Evolutionary conservation across 2,329 filamentous ascomycete species (phyloP).

Genomic region (Fusarium nurragi): DNA sequence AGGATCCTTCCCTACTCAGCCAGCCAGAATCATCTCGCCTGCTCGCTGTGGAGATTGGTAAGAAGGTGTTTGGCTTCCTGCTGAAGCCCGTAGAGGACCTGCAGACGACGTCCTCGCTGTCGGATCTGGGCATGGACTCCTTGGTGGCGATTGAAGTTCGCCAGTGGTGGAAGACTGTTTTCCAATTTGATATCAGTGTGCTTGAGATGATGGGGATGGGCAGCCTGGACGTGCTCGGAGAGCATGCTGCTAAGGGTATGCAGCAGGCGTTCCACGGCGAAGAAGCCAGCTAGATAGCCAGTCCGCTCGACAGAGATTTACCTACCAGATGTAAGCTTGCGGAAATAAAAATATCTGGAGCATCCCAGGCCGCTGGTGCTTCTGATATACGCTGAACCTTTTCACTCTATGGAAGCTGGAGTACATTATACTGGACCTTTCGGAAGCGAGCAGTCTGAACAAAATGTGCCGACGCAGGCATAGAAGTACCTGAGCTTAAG

Average conservation of each 20-base stretch:
- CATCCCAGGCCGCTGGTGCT: too few species aligned
- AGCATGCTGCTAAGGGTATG: background rate
- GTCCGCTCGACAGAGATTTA: too few species aligned
- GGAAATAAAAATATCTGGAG: too few species aligned
- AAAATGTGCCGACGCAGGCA: too few species aligned
- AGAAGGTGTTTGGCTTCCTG: constrained; percentile 5
- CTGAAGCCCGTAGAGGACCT: background rate
- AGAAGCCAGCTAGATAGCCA: background rate
- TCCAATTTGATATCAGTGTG: constrained; percentile 7
- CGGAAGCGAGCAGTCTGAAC: too few species aligned
- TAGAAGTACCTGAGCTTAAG: too few species aligned
- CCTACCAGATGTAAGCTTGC: too few species aligned
- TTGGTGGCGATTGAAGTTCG: constrained; percentile 5
- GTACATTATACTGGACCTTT: too few species aligned
- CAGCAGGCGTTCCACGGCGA: background rate
- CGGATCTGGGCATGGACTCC: constrained; percentile 9
- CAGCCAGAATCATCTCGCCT: background rate
- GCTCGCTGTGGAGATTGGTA: constrained; percentile 1
- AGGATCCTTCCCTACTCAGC: background rate
- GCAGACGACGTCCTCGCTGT: constrained; percentile 1
- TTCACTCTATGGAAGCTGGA: too few species aligned
- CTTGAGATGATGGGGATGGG: constrained; percentile 15
- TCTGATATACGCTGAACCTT: too few species aligned
- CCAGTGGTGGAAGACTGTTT: constrained; percentile 9
- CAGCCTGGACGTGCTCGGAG: constrained; percentile 1